Evolutionary conservation across 768 basidiomycete genomes (phyloP).

Genomic region (Lanmaoa pseudosensibilis): DNA sequence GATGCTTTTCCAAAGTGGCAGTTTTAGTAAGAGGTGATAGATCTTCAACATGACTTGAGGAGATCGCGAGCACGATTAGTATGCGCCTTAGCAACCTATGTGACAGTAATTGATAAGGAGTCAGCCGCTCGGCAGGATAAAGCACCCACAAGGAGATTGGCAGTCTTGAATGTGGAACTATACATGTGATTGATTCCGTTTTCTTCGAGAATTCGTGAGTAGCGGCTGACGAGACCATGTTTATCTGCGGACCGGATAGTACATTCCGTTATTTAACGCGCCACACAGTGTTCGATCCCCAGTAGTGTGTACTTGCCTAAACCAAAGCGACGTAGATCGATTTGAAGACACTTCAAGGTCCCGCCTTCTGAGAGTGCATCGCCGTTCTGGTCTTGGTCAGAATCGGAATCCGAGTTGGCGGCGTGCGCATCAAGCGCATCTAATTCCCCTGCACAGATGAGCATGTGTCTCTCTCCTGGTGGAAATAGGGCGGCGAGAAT

Average conservation of each 20-base stretch:
- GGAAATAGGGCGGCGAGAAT: constrained; percentile 71
- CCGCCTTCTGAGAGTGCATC: constrained; percentile 36
- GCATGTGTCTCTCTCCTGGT: constrained; percentile 67
- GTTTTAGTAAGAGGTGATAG: neutral
- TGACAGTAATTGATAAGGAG: neutral
- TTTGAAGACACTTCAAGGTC: constrained; percentile 66
- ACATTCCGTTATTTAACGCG: constrained; percentile 3
- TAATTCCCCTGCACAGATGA: constrained; percentile 70
- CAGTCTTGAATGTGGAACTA: constrained; percentile 80
- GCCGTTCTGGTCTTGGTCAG: constrained; percentile 41
- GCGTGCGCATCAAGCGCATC: constrained; percentile 51
- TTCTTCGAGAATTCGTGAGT: constrained; percentile 69
- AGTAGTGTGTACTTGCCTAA: constrained; percentile 46
- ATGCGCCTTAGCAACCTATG: constrained; percentile 57
- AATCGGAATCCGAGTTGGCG: constrained; percentile 32
- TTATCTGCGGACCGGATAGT: constrained; percentile 49
- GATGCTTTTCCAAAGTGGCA: neutral
- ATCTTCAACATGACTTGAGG: constrained; percentile 53
- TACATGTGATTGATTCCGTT: constrained; percentile 84
- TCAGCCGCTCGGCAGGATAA: constrained; percentile 15
- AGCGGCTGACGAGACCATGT: constrained; percentile 74
- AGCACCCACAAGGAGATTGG: constrained; percentile 63
- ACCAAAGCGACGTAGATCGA: constrained; percentile 72
- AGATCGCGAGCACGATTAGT: constrained; percentile 57
- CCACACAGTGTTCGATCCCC: neutral